phyloP scores from a whole-genome alignment of 495 filamentous ascomycete genomes.

The Neurospora tetraspora region DNA sequence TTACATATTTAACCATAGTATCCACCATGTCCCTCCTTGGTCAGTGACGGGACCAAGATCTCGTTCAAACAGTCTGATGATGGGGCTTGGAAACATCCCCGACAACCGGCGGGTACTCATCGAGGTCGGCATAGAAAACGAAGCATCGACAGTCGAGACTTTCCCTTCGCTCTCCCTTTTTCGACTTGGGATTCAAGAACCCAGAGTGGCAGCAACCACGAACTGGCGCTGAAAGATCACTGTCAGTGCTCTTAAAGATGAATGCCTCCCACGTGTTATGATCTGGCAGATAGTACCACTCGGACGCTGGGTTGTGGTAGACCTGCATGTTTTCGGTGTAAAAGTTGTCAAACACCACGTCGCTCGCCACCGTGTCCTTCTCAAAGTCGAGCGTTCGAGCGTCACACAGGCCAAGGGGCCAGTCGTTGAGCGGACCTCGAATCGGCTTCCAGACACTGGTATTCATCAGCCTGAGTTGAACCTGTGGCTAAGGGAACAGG shows the following conservation, averaged over 20 bases:
- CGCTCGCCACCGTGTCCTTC: not conserved
- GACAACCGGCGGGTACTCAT: not conserved
- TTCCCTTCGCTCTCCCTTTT: not conserved
- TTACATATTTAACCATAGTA: too few species aligned
- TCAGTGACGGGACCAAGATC: too few species aligned
- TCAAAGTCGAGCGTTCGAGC: not conserved
- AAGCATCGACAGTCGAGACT: not conserved
- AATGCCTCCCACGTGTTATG: not conserved
- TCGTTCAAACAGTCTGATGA: not conserved
- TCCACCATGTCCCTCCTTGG: too few species aligned
- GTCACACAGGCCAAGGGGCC: not conserved
- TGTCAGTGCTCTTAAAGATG: not conserved
- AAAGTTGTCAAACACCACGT: not conserved
- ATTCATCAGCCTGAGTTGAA: too few species aligned
- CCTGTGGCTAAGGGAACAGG: too few species aligned
- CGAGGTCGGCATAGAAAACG: not conserved
- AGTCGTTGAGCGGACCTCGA: not conserved
- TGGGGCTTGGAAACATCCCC: not conserved
- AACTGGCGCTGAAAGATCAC: not conserved
- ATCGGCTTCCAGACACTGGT: not conserved
- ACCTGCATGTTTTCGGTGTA: not conserved
- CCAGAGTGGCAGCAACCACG: not conserved
- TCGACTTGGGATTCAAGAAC: not conserved
- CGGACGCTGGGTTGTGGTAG: not conserved
- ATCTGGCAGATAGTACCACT: not conserved